Conservation (phyloP, 345 rosid species). For the Eucalyptus dawsonii region DNA sequence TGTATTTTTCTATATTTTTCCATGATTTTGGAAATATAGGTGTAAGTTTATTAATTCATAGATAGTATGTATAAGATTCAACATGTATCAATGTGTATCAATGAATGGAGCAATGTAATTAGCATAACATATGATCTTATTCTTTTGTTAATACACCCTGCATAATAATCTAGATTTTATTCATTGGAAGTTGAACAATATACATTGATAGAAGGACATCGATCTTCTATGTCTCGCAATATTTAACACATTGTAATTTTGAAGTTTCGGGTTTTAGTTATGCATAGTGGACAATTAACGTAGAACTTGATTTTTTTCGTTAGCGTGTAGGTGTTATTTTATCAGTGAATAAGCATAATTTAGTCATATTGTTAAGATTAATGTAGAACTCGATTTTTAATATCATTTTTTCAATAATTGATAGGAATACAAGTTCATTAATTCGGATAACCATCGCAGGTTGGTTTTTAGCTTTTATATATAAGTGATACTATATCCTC, state of each 20-base stretch:
- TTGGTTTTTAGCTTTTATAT: not conserved
- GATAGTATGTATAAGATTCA: too few relatives aligned
- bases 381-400: not conserved
- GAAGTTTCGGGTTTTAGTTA: not conserved
- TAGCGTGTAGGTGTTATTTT: not conserved
- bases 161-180: not conserved
- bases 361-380: not conserved
- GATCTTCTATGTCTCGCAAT: fast-evolving
- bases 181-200: not conserved
- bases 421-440: not conserved
- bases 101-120: too few relatives aligned
- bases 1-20: too few relatives aligned
- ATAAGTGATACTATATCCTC: not conserved
- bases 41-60: too few relatives aligned
- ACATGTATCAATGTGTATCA: too few relatives aligned
- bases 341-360: too few relatives aligned
- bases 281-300: fast-evolving
- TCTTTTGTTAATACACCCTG: not conserved
- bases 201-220: not conserved
- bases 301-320: too few relatives aligned
- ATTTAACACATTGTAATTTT: not conserved
- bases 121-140: too few relatives aligned
- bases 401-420: not conserved
- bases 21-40: too few relatives aligned
- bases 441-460: not conserved